Evolutionary conservation across 75 land plant genomes (phyloP).

Genomic region (Chamaecyparis obtusa): DNA sequence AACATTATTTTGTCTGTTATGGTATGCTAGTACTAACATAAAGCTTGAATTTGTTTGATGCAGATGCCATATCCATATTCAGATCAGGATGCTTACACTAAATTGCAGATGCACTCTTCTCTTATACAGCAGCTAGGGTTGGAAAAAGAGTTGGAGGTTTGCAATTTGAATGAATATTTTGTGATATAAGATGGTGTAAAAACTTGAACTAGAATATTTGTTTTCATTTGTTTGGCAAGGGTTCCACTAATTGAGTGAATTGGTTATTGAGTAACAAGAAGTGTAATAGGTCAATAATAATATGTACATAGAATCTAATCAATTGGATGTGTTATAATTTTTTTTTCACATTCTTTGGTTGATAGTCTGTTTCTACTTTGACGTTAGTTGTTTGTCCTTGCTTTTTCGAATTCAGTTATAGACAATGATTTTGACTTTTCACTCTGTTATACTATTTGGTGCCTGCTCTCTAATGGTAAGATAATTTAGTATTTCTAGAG

Average conservation of each 20-base stretch:
- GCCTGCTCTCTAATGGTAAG: not conserved
- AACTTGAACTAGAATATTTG: not conserved
- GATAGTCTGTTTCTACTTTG: not conserved
- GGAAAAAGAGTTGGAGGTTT: constrained; percentile 81
- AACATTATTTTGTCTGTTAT: not conserved
- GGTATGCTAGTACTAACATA: not conserved
- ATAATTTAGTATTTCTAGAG: not conserved
- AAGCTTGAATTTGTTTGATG: not conserved
- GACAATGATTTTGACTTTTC: not conserved
- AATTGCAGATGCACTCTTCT: constrained; percentile 91
- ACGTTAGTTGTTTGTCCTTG: not conserved
- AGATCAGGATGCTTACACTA: constrained; percentile 32
- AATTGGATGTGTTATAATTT: not conserved
- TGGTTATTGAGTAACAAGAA: constrained; percentile 4
- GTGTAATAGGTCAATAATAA: not conserved
- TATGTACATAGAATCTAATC: not conserved
- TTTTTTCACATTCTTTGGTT: not conserved
- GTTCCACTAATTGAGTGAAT: not conserved
- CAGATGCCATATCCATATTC: constrained; percentile 5
- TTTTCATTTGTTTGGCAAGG: not conserved
- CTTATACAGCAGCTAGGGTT: constrained; percentile 61
- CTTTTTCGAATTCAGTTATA: not conserved
- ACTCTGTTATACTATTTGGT: not conserved
- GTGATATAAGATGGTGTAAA: constrained; percentile 5
- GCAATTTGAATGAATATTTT: constrained; percentile 7